Evolutionary conservation across 2,329 filamentous ascomycete species (phyloP).

Genomic region (Penicillium sp.): DNA sequence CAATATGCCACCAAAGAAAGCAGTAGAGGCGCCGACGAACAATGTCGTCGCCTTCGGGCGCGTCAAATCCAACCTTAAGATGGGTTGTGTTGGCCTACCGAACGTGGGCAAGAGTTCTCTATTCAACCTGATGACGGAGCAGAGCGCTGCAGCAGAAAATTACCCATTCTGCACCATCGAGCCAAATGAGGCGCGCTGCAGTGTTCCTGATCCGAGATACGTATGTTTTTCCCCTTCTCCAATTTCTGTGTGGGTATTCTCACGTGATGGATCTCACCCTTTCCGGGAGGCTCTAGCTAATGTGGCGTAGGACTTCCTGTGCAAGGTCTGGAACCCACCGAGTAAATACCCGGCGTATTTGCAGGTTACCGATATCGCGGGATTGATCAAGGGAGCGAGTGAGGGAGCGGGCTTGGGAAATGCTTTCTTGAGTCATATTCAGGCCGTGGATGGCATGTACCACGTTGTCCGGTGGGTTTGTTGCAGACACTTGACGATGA

Average conservation of each 20-base stretch:
- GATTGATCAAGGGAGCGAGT: slow-evolving; percentile 4
- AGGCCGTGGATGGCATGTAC: slow-evolving; percentile 8
- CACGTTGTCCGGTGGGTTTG: slow-evolving; percentile 2
- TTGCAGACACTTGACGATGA: not conserved
- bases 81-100: slow-evolving; percentile 4
- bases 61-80: slow-evolving; percentile 6
- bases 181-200: slow-evolving; percentile 7
- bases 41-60: slow-evolving; percentile 8
- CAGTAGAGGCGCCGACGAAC: slow-evolving; percentile 1
- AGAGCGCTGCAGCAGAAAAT: slow-evolving; percentile 5
- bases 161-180: slow-evolving; percentile 8
- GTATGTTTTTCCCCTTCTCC: not conserved
- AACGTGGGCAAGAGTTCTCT: slow-evolving; percentile 6
- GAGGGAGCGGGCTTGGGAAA: slow-evolving; percentile 5
- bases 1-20: not conserved
- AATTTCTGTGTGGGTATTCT: not conserved
- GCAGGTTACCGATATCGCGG: slow-evolving; percentile 6
- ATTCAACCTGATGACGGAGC: slow-evolving; percentile 6
- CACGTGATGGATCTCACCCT: not conserved
- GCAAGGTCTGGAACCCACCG: slow-evolving; percentile 5
- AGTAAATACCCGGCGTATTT: slow-evolving; percentile 6
- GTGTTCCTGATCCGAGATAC: slow-evolving; percentile 5
- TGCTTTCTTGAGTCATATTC: slow-evolving; percentile 6
- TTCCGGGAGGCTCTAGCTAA: not conserved
- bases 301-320: slow-evolving; percentile 2